Conservation (phyloP, 345 rosid genomes). For the Adansonia digitata region DNA sequence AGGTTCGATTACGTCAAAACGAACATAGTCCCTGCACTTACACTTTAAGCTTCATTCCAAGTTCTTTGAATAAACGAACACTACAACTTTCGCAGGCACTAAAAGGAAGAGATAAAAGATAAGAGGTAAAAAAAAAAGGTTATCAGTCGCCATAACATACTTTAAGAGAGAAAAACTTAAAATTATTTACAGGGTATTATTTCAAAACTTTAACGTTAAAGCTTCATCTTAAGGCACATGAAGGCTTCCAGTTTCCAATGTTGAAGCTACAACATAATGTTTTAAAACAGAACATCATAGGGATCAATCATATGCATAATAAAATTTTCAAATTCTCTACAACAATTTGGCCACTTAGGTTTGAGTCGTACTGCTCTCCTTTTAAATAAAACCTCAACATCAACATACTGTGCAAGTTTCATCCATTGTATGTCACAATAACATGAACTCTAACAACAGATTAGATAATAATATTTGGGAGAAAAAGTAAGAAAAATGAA, state of each 20-base stretch:
- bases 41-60: constrained; percentile 57
- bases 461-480: no score
- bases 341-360: neutral
- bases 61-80: constrained; percentile 46
- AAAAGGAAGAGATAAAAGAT: no score
- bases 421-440: neutral
- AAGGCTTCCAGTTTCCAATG: constrained; percentile 46
- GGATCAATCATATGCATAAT: neutral
- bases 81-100: constrained; percentile 44
- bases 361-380: neutral
- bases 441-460: neutral
- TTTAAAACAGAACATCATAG: neutral
- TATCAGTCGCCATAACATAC: no score
- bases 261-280: constrained; percentile 41
- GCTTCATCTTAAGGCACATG: constrained; percentile 42
- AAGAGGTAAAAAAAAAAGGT: no score
- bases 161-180: neutral
- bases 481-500: neutral
- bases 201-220: constrained; percentile 54
- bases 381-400: neutral
- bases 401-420: neutral
- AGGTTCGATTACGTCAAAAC: neutral
- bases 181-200: neutral
- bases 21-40: constrained; percentile 23
- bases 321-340: neutral